Conservation (phyloP, 805 yeast species). For the Monosporozyma unispora region DNA sequence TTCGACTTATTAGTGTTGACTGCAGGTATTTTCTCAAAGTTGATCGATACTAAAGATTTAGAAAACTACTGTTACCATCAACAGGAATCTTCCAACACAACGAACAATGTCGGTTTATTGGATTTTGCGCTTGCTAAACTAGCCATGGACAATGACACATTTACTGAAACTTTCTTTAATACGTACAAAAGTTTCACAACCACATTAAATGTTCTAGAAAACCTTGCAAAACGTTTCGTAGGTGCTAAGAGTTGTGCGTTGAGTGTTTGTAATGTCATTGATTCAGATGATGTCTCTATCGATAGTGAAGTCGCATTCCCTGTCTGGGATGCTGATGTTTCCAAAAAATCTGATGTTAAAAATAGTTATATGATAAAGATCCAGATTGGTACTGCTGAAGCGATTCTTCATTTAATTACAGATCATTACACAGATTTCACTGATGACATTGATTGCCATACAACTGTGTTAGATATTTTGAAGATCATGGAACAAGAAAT, state of each 20-base stretch:
- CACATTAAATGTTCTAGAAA: conserved; percentile 43
- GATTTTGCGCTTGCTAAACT: conserved; percentile 38
- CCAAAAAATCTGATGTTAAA: conserved; percentile 43
- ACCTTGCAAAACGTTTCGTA: conserved; percentile 44
- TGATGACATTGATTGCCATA: conserved; percentile 53
- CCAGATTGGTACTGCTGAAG: conserved; percentile 74
- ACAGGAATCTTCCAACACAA: conserved; percentile 2
- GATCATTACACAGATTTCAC: conserved; percentile 70
- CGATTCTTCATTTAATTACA: conserved; percentile 57
- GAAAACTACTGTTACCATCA: conserved; percentile 32
- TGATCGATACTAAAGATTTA: conserved; percentile 37
- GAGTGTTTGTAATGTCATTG: conserved; percentile 36
- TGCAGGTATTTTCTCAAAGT: conserved; percentile 45
- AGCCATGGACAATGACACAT: conserved; percentile 55
- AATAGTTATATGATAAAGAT: conserved; percentile 65
- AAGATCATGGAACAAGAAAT: conserved; percentile 63
- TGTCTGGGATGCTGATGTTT: conserved; percentile 42
- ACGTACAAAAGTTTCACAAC: conserved; percentile 61
- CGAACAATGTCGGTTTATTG: conserved; percentile 18
- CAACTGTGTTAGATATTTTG: conserved; percentile 52
- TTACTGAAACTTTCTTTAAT: conserved; percentile 59
- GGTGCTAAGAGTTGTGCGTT: conserved; percentile 57
- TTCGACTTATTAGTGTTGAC: conserved; percentile 74
- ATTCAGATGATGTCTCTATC: conserved; percentile 14
- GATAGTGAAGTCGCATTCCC: conserved; percentile 35